These are phyloP conservation scores for Globisporangium middletonii DNA, from an alignment of 352 stramenopile species.

Conservation along the genomic window DNA sequence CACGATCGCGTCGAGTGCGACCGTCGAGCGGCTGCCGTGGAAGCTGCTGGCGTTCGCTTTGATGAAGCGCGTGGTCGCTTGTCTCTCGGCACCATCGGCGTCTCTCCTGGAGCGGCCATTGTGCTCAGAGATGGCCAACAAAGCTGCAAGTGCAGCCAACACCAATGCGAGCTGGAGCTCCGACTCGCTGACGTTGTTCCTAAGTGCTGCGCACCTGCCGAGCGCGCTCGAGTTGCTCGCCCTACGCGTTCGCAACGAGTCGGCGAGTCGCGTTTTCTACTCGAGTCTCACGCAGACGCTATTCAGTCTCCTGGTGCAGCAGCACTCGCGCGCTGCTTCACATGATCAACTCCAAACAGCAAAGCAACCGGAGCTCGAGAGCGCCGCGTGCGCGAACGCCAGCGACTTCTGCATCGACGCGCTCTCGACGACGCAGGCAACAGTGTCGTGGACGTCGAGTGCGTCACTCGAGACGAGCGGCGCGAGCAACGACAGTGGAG, in stretches of 20 bases:
- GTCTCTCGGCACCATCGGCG: background rate
- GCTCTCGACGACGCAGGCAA: conserved; percentile 28
- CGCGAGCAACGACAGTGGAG: background rate
- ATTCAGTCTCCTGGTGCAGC: conserved; percentile 25
- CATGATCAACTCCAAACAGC: background rate
- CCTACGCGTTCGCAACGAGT: conserved; percentile 27
- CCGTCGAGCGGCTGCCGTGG: conserved; percentile 11
- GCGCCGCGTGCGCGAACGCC: background rate
- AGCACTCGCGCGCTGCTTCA: background rate
- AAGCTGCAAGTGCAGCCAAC: background rate
- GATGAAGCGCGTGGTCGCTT: conserved; percentile 13
- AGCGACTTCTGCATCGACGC: conserved; percentile 12
- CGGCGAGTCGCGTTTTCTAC: conserved; percentile 19
- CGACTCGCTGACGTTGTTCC: conserved; percentile 3
- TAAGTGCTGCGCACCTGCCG: conserved; percentile 14
- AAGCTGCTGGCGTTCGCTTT: conserved; percentile 27
- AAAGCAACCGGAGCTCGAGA: too few relatives aligned
- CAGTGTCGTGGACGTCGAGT: conserved; percentile 23
- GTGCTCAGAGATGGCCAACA: too few relatives aligned
- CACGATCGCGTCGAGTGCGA: conserved; percentile 12
- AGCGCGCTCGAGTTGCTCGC: conserved; percentile 25
- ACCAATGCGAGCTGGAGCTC: conserved; percentile 1
- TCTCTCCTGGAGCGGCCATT: too few relatives aligned
- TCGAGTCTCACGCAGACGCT: conserved; percentile 25
- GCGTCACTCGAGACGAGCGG: background rate